Percentiles rank a stretch among this genome's conserved stretches.
Evolutionary conservation across 1,139 yeast genomes (phyloP).

Genomic region (Magnusiomyces ingens): DNA sequence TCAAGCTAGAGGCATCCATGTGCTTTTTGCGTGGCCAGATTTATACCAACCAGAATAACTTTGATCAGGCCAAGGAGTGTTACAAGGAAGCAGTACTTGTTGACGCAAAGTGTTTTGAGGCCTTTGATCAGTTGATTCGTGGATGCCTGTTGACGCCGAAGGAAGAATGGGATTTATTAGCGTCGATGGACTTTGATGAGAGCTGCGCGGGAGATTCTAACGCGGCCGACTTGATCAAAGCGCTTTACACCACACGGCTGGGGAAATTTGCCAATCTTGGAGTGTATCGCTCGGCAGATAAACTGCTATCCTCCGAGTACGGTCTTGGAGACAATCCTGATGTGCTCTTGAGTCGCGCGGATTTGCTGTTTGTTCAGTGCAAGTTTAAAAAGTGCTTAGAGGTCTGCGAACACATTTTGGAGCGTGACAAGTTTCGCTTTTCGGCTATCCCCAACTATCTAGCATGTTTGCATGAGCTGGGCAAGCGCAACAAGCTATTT

Average conservation of each 20-base stretch:
- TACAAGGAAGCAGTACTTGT: slow-evolving; percentile 80
- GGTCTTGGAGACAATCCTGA: slow-evolving; percentile 64
- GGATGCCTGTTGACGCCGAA: slow-evolving; percentile 74
- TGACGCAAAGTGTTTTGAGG: slow-evolving; percentile 91
- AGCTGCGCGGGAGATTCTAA: slow-evolving; percentile 48
- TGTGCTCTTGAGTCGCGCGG: slow-evolving; percentile 63
- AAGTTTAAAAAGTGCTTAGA: slow-evolving; percentile 70
- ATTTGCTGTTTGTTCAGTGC: slow-evolving; percentile 67
- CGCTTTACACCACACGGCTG: slow-evolving; percentile 68
- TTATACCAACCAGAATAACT: slow-evolving; percentile 75
- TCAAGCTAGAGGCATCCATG: slow-evolving; percentile 75
- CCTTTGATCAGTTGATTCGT: slow-evolving; percentile 70
- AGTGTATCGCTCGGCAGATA: slow-evolving; percentile 59
- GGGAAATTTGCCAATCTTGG: slow-evolving; percentile 64
- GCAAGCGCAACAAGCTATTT: slow-evolving; percentile 75
- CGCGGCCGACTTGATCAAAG: slow-evolving; percentile 59
- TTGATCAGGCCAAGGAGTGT: slow-evolving; percentile 81
- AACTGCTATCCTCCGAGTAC: slow-evolving; percentile 62
- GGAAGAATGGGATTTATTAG: slow-evolving; percentile 77
- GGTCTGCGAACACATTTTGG: slow-evolving; percentile 57
- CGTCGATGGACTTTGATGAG: slow-evolving; percentile 60
- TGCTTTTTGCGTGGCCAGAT: slow-evolving; percentile 81
- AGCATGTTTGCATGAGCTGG: slow-evolving; percentile 79
- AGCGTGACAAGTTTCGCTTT: slow-evolving; percentile 63
- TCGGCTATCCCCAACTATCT: slow-evolving; percentile 68